phyloP scores from a whole-genome alignment of 1,284 basidiomycete species.

The Paramarasmius palmivorus region DNA sequence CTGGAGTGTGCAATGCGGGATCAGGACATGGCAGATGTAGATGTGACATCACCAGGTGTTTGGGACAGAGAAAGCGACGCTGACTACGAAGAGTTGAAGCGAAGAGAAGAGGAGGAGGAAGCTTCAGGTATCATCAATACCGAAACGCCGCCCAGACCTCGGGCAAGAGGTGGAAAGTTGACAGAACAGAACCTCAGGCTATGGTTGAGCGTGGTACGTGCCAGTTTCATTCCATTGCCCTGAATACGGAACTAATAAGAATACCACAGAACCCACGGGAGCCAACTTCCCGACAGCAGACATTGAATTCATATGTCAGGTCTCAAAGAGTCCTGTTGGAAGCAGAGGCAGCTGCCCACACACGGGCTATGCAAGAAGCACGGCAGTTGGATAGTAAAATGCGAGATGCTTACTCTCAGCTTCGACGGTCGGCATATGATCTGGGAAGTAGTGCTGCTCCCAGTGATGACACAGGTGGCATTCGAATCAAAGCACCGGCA shows the following conservation, averaged over 20 bases:
- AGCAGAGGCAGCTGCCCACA: constrained; percentile 73
- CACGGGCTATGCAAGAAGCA: constrained; percentile 75
- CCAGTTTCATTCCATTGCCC: constrained; percentile 12
- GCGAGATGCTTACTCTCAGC: constrained; percentile 75
- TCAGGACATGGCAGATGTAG: constrained; percentile 96
- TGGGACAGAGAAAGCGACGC: constrained; percentile 94
- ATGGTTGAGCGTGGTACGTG: constrained; percentile 80
- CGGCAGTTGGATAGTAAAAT: constrained; percentile 70
- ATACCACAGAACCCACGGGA: constrained; percentile 73
- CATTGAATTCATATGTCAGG: constrained; percentile 69
- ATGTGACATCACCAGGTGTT: constrained; percentile 81
- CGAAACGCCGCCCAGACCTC: constrained; percentile 55
- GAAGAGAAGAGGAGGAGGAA: constrained; percentile 73
- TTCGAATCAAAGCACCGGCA: constrained; percentile 66
- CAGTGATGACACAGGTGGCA: constrained; percentile 56
- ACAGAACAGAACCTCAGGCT: constrained; percentile 83
- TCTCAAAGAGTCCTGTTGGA: constrained; percentile 70
- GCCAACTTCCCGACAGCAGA: constrained; percentile 73
- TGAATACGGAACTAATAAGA: background rate
- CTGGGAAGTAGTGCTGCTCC: constrained; percentile 45
- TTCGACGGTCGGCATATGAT: constrained; percentile 77
- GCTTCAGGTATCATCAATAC: constrained; percentile 42
- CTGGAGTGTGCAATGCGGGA: constrained; percentile 99
- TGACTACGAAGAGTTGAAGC: constrained; percentile 76
- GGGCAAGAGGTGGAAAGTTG: constrained; percentile 67